Percentiles rank a stretch among this genome's conserved stretches.
Evolutionary conservation across 352 stramenopile species (phyloP).

Genomic region (Peronospora farinosa): DNA sequence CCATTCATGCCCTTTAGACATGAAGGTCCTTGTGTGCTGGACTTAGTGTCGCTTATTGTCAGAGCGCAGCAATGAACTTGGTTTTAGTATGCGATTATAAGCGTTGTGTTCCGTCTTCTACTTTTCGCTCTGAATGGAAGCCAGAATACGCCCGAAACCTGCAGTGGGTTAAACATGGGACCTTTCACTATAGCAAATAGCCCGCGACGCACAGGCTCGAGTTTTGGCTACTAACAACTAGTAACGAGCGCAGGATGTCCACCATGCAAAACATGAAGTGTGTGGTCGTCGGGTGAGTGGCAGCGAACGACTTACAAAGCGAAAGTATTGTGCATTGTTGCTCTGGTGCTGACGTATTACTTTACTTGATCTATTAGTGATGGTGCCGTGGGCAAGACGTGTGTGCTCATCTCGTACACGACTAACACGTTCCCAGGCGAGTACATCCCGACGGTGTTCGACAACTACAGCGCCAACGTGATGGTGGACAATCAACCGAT

Average conservation of each 20-base stretch:
- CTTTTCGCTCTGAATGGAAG: slow-evolving; percentile 37
- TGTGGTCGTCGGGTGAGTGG: slow-evolving; percentile 80
- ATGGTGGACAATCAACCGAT: slow-evolving; percentile 93
- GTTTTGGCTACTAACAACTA: neutral
- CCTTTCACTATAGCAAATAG: slow-evolving; percentile 23
- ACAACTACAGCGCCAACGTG: slow-evolving; percentile 91
- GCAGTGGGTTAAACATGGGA: slow-evolving; percentile 2
- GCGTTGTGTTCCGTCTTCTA: slow-evolving; percentile 23
- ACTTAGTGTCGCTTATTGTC: slow-evolving; percentile 13
- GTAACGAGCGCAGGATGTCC: slow-evolving; percentile 21
- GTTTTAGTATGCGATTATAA: slow-evolving; percentile 19
- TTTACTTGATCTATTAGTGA: slow-evolving; percentile 53
- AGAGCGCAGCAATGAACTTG: slow-evolving; percentile 11
- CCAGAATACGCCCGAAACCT: slow-evolving; percentile 30
- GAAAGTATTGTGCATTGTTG: neutral
- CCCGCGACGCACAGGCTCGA: slow-evolving; percentile 5
- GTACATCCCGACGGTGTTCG: slow-evolving; percentile 95
- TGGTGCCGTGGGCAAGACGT: slow-evolving; percentile 94
- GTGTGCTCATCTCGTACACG: slow-evolving; percentile 95
- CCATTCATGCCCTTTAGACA: slow-evolving; percentile 7
- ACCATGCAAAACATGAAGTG: slow-evolving; percentile 95
- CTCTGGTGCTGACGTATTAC: slow-evolving; percentile 10
- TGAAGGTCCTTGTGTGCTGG: slow-evolving; percentile 4
- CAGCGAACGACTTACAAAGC: neutral
- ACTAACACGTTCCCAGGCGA: slow-evolving; percentile 95